These are phyloP conservation scores for Sarocladium brachiariae DNA, from an alignment of 2,329 filamentous ascomycete species.

Conservation along the genomic window DNA sequence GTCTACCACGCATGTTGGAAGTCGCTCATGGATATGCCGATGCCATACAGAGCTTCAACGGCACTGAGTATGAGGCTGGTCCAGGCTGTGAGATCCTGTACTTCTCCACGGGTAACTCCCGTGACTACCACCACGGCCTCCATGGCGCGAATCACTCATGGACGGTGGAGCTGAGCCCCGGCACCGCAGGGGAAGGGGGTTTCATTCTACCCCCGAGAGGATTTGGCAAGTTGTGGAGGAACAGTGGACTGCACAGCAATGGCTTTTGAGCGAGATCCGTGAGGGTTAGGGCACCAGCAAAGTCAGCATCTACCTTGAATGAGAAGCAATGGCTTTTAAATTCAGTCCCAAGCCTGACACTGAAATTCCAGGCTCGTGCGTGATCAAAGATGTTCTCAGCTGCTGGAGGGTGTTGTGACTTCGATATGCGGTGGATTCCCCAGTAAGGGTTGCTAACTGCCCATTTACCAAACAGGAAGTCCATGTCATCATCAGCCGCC, in stretches of 20 bases:
- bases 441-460: too few species aligned
- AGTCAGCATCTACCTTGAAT: too few species aligned
- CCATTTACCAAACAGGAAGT: not conserved
- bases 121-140: conserved; percentile 17
- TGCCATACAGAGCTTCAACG: conserved; percentile 27
- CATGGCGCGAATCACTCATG: conserved; percentile 17
- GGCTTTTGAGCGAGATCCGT: conserved; percentile 5
- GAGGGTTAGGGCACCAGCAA: not conserved
- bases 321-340: too few species aligned
- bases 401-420: too few species aligned
- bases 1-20: conserved; percentile 18
- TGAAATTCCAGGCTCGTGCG: too few species aligned
- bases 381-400: too few species aligned
- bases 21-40: conserved; percentile 31
- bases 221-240: conserved; percentile 17
- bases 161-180: conserved; percentile 18
- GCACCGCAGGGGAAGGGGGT: conserved; percentile 11
- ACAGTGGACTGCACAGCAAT: conserved; percentile 16
- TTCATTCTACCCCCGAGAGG: conserved; percentile 16
- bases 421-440: too few species aligned
- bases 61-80: conserved; percentile 14
- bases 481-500: conserved; percentile 5
- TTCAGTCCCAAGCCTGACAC: too few species aligned
- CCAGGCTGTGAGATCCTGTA: conserved; percentile 18
- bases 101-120: conserved; percentile 16